Evolutionary conservation across 129 eudicot species (phyloP), one percentile per base, ranked within the genome.

Genomic region (Flaveria sonorensis): DNA sequence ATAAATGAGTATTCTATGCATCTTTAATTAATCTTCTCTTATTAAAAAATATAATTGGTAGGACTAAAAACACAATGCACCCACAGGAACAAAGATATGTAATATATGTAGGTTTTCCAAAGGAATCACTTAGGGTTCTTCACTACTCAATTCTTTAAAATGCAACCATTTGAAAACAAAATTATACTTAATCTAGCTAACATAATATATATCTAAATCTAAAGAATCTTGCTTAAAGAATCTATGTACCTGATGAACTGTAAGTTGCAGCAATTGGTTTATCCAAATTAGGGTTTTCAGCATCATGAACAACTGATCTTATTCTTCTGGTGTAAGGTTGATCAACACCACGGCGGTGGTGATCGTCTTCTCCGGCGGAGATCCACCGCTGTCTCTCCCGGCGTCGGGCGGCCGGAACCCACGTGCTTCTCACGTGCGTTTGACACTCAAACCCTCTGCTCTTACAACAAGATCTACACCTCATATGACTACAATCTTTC

Each of bases 391-490:
- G 96, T 5, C 96, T 70, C 23, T 92, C 90, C 21, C 98, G 83
- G 47, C 98, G 74, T 75, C 85, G 86, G 0, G 92, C 87, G 1
- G 96, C 98, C 14, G 97, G 92, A 40, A 92, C 93, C 96, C 97
- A 92, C 9, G 97, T 92, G 87, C 93, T 87, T 83, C 82, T 90
- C 40, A 92, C 88, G 80, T 92, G 98, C 11, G 98, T 92, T 21
- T 81, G 82, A 50, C 98, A 92, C 50, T 92, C 83, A 59, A 86
- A 90, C 82, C 96, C 98, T 81, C 92, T 82, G 80, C 96, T 92
- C 86, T 88, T 90, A 45, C 98, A 92, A 75, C 98, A 92, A 77
- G 92, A 85, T 55, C 98, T 86, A 74, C 98, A 92, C 71, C 98
- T 85, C 90, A 87, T 77, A 59, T 92, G 90, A 1, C 78, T 53